Percentiles rank a stretch among this genome's conserved stretches.
Evolutionary conservation across 139 green algal species (phyloP).

Genomic region (Yamagishiella unicocca): DNA sequence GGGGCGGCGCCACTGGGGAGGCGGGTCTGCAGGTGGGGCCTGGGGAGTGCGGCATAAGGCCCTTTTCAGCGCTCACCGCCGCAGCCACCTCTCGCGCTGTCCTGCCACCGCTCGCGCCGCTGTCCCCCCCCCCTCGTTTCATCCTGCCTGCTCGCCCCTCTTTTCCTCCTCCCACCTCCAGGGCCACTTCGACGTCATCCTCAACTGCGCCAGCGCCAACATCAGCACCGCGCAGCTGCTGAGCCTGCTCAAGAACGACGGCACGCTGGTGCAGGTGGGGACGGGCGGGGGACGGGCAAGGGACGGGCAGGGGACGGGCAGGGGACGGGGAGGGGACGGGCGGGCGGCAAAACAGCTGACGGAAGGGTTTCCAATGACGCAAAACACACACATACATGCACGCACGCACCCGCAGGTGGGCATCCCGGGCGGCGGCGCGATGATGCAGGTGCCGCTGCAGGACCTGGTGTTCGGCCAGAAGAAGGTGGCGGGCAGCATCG

Average conservation of each 20-base stretch:
- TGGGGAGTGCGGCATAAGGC: too few species aligned
- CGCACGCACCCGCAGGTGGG: too few species aligned
- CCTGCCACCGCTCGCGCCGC: neutral
- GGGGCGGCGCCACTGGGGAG: neutral
- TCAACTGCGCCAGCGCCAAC: conserved; percentile 53
- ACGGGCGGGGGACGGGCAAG: neutral
- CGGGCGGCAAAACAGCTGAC: too few species aligned
- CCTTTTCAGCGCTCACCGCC: too few species aligned
- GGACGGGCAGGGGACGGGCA: neutral
- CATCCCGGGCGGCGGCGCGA: conserved; percentile 50
- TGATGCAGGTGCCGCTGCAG: conserved; percentile 49
- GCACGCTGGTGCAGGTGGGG: conserved; percentile 60
- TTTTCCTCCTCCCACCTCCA: neutral
- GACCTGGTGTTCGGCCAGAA: conserved; percentile 64
- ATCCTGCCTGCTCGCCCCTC: neutral
- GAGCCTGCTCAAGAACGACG: conserved; percentile 53
- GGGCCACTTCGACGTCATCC: conserved; percentile 49
- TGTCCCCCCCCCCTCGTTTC: neutral
- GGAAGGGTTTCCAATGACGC: too few species aligned
- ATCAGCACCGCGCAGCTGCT: conserved; percentile 50
- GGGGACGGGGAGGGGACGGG: too few species aligned
- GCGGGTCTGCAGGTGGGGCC: neutral
- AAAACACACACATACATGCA: too few species aligned
- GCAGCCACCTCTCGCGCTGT: neutral
- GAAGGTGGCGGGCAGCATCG: conserved; percentile 54